These are phyloP conservation scores for Tanacetum coccineum DNA, from an alignment of 129 eudicot species.

Conservation along the genomic window DNA sequence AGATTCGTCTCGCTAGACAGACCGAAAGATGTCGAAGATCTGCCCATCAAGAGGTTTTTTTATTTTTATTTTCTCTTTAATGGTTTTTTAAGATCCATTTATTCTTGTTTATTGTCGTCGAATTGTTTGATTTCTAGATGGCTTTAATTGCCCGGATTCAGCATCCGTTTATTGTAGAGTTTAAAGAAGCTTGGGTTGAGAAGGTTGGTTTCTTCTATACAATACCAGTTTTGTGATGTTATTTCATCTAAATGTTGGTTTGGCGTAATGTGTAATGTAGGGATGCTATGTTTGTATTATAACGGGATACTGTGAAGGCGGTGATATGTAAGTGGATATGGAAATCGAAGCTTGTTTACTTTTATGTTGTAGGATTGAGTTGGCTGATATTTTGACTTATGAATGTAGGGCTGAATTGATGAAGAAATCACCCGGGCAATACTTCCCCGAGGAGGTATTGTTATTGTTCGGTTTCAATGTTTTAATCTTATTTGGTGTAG, in stretches of 20 bases:
- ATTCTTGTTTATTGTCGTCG: slow-evolving; percentile 11
- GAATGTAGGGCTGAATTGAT: slow-evolving; percentile 80
- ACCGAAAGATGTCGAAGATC: slow-evolving; percentile 98
- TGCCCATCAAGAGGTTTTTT: slow-evolving; percentile 92
- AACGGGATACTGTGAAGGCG: slow-evolving; percentile 98
- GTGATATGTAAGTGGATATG: slow-evolving; percentile 81
- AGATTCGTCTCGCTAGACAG: slow-evolving; percentile 98
- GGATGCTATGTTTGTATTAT: slow-evolving; percentile 99
- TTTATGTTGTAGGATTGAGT: slow-evolving; percentile 1
- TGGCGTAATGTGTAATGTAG: slow-evolving; percentile 26
- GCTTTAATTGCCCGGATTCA: slow-evolving; percentile 92
- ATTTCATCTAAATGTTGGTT: slow-evolving; percentile 6
- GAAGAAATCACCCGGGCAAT: slow-evolving; percentile 77
- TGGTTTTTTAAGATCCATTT: no score
- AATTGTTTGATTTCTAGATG: slow-evolving; percentile 55
- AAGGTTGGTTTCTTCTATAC: no score
- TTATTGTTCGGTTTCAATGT: slow-evolving; percentile 1
- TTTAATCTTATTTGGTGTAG: slow-evolving; percentile 2
- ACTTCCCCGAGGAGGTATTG: slow-evolving; percentile 87
- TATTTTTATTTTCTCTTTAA: background rate
- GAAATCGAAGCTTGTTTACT: background rate
- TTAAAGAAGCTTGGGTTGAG: slow-evolving; percentile 99
- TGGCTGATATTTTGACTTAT: slow-evolving; percentile 22
- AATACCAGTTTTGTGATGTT: background rate
- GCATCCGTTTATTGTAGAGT: slow-evolving; percentile 94